Percentiles rank a stretch among this genome's conserved stretches.
Evolutionary conservation across 306 rosid genomes (phyloP).

Genomic region (Betula pendula): DNA sequence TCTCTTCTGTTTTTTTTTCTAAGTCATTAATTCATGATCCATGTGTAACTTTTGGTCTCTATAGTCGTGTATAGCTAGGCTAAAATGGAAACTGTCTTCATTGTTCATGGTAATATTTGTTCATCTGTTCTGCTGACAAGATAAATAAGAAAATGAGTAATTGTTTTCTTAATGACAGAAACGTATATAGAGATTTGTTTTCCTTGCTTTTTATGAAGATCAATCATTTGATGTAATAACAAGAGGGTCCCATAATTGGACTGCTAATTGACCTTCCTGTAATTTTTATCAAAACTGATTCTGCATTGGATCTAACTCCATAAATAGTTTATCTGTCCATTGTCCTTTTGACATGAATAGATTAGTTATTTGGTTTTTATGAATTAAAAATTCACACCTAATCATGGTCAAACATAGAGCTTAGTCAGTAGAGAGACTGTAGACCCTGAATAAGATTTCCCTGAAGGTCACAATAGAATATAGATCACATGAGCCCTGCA

Average conservation of each 20-base stretch:
- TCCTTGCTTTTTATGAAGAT: neutral
- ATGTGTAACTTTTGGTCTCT: neutral
- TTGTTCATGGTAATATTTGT: neutral
- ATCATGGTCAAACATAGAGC: neutral
- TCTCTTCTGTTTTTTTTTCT: neutral
- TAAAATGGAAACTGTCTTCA: neutral
- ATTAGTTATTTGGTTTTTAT: neutral
- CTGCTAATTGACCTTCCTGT: slow-evolving; percentile 5
- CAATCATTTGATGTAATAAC: neutral
- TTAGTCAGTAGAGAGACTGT: neutral
- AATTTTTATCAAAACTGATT: neutral
- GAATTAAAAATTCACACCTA: slow-evolving; percentile 7
- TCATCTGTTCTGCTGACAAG: neutral
- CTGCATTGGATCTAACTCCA: neutral
- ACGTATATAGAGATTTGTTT: neutral
- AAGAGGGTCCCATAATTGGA: neutral
- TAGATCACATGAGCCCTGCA: neutral
- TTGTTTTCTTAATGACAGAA: neutral
- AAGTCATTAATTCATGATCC: neutral
- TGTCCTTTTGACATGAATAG: slow-evolving; percentile 4
- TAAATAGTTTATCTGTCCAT: slow-evolving; percentile 15
- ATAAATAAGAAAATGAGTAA: neutral
- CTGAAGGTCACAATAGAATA: neutral
- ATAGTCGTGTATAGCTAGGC: neutral
- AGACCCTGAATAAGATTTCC: neutral